Conservation (phyloP, 495 filamentous ascomycete species). For the Cairneyella variabilis region DNA sequence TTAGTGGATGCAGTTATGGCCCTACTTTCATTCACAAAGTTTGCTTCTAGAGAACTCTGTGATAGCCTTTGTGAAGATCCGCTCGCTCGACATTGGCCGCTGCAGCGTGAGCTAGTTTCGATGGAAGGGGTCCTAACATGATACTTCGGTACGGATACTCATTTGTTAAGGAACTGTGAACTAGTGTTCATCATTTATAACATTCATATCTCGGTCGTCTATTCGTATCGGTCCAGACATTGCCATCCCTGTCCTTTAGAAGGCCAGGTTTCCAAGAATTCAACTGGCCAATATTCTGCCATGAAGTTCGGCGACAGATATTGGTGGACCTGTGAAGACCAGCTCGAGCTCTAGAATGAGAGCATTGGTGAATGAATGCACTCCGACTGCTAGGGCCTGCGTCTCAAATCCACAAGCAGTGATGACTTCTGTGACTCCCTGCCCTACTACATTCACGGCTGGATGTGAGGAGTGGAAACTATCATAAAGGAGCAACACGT, state of each 20-base stretch:
- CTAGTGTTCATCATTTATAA: background rate
- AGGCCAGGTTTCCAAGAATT: slow-evolving; percentile 1
- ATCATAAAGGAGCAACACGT: slow-evolving; percentile 5
- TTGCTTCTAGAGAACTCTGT: background rate
- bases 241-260: background rate
- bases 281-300: background rate
- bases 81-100: background rate
- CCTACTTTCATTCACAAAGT: background rate
- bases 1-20: background rate
- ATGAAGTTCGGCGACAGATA: background rate
- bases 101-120: background rate
- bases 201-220: background rate
- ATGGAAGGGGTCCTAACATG: background rate
- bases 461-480: slow-evolving; percentile 1
- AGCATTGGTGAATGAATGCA: background rate
- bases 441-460: background rate
- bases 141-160: background rate
- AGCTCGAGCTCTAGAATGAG: background rate
- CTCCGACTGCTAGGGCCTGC: background rate
- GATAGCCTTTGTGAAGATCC: background rate
- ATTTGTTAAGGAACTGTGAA: background rate
- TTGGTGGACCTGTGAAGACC: background rate
- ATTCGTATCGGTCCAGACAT: slow-evolving; percentile 1
- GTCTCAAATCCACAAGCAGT: slow-evolving; percentile 4
- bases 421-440: slow-evolving; percentile 4